Evolutionary conservation across 371 early-diverging fungal species (phyloP), one percentile per base, ranked within the genome.

Genomic region (Zychaea mexicana): DNA sequence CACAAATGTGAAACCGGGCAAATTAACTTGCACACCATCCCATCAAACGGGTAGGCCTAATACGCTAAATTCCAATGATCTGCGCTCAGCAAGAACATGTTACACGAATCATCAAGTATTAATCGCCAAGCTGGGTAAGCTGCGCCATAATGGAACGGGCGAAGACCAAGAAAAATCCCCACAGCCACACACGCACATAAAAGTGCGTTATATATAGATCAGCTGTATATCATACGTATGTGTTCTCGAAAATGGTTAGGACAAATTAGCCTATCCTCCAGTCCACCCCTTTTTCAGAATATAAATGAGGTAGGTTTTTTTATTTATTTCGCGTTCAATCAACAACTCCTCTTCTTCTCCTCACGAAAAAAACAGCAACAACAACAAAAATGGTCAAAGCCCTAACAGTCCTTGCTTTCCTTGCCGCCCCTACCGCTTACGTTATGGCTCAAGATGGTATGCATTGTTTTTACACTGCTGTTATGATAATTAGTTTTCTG

Each of bases 401-500:
- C 6, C 49, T 49, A 22, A 49, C 49, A 49, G n/a, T 49, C 49
- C 22, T 24, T 49, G 49, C 49, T 24, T 49, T 49, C 24, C 19
- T 49, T 13, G 49, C 49, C n/a, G 49, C 49, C n/a, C 49, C 49
- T 24, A 24, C 49, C n/a, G 49, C 49, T 24, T 22, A 22, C n/a
- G 49, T 49, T 22, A 24, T 49, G 49, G 49, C 49, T 24, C 49
- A 49, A 49, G 49, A 49, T 49, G 49, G 49, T 49, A 49, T 8
- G 22, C 24, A 0, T 9, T 21, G 1, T 46, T 13, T 46, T 46
- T n/a, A 36, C 38, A n/a, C n/a, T n/a, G n/a, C n/a, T n/a, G n/a
- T n/a, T n/a, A n/a, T n/a, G n/a, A n/a, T n/a, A n/a, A n/a, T n/a
- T n/a, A n/a, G n/a, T n/a, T n/a, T n/a, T n/a, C n/a, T n/a, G n/a